Percentiles rank a stretch among this genome's conserved stretches.
Evolutionary conservation across 108 stramenopile genomes (phyloP).

Genomic region (Mayamaea pseudoterrestris): DNA sequence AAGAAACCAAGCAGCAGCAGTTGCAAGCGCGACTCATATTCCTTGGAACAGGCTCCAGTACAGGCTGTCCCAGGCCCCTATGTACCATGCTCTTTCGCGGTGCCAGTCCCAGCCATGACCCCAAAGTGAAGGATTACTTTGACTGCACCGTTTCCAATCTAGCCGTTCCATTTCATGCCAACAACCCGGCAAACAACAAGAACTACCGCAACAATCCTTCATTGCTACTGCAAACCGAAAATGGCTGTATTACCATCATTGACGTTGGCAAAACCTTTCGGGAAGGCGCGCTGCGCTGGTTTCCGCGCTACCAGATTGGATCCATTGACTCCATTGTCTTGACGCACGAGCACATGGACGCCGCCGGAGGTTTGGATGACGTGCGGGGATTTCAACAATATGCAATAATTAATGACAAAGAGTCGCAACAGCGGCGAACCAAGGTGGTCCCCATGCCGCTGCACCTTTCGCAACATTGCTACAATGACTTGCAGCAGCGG

Average conservation of each 20-base stretch:
- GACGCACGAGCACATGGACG: constrained; percentile 80
- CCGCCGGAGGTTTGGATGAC: constrained; percentile 72
- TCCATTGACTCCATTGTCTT: constrained; percentile 63
- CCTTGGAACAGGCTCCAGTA: constrained; percentile 61
- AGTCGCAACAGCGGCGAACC: constrained; percentile 5
- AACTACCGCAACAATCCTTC: constrained; percentile 78
- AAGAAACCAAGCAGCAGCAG: too few species aligned
- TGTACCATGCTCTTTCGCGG: constrained; percentile 60
- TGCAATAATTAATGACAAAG: too few species aligned
- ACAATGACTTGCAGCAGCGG: constrained; percentile 26
- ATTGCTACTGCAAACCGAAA: constrained; percentile 42
- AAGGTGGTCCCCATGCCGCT: constrained; percentile 34
- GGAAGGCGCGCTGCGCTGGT: constrained; percentile 68
- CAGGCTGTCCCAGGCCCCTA: constrained; percentile 67
- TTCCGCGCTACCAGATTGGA: constrained; percentile 41
- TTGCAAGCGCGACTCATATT: constrained; percentile 33
- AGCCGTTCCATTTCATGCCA: constrained; percentile 46
- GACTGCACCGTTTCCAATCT: constrained; percentile 36
- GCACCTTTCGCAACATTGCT: constrained; percentile 38
- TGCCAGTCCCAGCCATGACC: too few species aligned
- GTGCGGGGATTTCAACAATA: constrained; percentile 59
- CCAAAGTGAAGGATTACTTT: too few species aligned
- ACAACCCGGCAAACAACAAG: constrained; percentile 69
- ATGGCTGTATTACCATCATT: constrained; percentile 47
- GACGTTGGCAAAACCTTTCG: constrained; percentile 88